phyloP scores from a whole-genome alignment of 345 rosid genomes.

The Camelina neglecta region DNA sequence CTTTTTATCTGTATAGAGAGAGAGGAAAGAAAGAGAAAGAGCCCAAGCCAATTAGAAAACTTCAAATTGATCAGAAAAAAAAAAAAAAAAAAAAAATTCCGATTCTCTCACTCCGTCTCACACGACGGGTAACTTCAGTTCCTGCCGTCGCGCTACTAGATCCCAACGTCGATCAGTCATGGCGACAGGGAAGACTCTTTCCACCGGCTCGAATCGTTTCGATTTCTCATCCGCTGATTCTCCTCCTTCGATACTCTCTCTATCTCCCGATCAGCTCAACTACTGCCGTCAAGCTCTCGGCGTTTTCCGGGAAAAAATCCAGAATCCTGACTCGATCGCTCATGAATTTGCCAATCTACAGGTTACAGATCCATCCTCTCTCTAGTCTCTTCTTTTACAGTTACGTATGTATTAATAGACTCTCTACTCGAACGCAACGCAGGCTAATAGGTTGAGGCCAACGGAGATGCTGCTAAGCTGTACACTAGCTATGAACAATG shows the following conservation, averaged over 20 bases:
- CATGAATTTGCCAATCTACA: constrained; percentile 69
- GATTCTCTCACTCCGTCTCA: constrained; percentile 34
- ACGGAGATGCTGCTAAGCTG: constrained; percentile 59
- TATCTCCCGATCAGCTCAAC: constrained; percentile 62
- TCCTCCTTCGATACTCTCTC: constrained; percentile 60
- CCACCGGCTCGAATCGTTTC: constrained; percentile 34
- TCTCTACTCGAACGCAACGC: constrained; percentile 9
- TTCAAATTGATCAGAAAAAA: neutral
- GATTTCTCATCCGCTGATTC: constrained; percentile 58
- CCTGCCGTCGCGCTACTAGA: constrained; percentile 51
- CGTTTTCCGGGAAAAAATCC: constrained; percentile 53
- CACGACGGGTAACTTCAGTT: constrained; percentile 67
- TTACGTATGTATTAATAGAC: neutral
- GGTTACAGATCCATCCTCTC: constrained; percentile 46
- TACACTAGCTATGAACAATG: constrained; percentile 58
- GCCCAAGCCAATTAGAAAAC: neutral
- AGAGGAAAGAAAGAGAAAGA: neutral
- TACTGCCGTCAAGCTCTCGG: constrained; percentile 70
- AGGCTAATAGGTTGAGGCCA: constrained; percentile 60
- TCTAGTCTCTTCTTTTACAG: too few species aligned
- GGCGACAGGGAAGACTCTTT: constrained; percentile 47
- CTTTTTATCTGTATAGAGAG: neutral
- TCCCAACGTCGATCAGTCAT: constrained; percentile 55
- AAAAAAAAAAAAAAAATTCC: neutral
- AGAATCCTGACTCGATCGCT: constrained; percentile 47